A percentile compares a stretch with the other conserved stretches of the same genome.
These are phyloP conservation scores for Zopfia rhizophila DNA, from an alignment of 2,329 filamentous ascomycete genomes.

Conservation along the genomic window DNA sequence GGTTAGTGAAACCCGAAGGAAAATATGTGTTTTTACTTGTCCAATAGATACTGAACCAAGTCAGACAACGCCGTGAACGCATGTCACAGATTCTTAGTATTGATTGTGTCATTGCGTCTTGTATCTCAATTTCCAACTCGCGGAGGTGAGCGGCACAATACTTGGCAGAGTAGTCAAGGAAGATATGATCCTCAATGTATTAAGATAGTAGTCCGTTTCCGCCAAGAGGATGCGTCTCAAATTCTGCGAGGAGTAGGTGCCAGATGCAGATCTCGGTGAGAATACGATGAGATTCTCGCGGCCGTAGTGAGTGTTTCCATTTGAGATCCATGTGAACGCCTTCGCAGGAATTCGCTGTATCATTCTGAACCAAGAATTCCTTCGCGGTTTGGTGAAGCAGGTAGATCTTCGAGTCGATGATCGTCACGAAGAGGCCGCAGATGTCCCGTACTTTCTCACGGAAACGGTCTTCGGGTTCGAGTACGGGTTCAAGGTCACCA, in stretches of 20 bases:
- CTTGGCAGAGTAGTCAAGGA: no score
- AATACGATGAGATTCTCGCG: conserved; percentile 3
- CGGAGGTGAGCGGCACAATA: no score
- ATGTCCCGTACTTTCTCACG: conserved; percentile 6
- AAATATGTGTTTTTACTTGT: no score
- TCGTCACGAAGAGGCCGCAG: conserved; percentile 14
- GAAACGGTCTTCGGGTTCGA: conserved; percentile 10
- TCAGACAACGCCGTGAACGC: no score
- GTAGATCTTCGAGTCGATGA: conserved; percentile 10
- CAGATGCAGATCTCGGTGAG: conserved; percentile 2
- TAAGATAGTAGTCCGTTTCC: background rate
- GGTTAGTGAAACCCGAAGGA: no score
- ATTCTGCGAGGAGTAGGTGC: conserved; percentile 2
- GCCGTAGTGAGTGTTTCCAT: conserved; percentile 15
- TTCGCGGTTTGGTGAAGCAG: conserved; percentile 19
- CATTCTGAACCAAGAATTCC: conserved; percentile 15
- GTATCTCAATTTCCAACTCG: no score
- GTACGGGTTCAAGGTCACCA: conserved; percentile 1
- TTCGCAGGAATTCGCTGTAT: background rate
- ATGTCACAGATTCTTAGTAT: no score
- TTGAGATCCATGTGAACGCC: background rate
- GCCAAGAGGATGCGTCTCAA: no score
- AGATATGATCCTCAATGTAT: no score
- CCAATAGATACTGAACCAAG: no score
- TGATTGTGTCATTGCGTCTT: no score